A percentile compares a stretch with the other conserved stretches of the same genome.
phyloP scores from a whole-genome alignment of 2,329 filamentous ascomycete genomes.

The Daldinia sp. region DNA sequence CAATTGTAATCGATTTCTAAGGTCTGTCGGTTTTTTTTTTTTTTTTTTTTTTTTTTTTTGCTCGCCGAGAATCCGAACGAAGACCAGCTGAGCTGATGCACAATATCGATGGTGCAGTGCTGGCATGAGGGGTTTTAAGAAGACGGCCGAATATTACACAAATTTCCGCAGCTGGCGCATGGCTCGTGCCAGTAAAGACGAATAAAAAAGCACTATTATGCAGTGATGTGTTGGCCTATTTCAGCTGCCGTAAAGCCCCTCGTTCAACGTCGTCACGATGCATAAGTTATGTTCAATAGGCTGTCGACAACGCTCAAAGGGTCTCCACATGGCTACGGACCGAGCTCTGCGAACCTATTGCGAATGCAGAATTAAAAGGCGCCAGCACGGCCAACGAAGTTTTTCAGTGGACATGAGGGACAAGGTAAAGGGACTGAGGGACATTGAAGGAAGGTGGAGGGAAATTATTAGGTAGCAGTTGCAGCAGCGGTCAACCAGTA shows the following conservation, averaged over 20 bases:
- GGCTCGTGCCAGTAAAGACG: neutral
- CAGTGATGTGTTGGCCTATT: constrained; percentile 52
- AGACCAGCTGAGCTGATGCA: constrained; percentile 23
- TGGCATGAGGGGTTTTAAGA: constrained; percentile 33
- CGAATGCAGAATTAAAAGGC: constrained; percentile 47
- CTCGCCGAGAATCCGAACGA: constrained; percentile 25
- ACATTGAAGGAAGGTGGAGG: constrained; percentile 13
- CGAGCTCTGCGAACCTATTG: constrained; percentile 54
- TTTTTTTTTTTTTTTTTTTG: neutral
- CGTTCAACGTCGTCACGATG: constrained; percentile 47
- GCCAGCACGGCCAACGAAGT: constrained; percentile 54
- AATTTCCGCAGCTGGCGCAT: constrained; percentile 34
- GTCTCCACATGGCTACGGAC: constrained; percentile 47
- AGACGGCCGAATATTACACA: constrained; percentile 17
- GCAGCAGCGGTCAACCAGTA: constrained; percentile 21
- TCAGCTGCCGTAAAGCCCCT: constrained; percentile 6
- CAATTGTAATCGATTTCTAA: constrained; percentile 25
- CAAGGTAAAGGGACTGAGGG: neutral
- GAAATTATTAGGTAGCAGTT: constrained; percentile 26
- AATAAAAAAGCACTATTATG: constrained; percentile 36
- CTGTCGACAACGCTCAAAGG: constrained; percentile 46
- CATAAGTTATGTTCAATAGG: constrained; percentile 54
- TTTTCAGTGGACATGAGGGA: constrained; percentile 38
- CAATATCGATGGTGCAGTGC: constrained; percentile 10
- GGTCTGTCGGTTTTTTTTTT: constrained; percentile 3